Base-by-base conservation (phyloP, 768 basidiomycete genomes). In the Boletus patriciae region DNA sequence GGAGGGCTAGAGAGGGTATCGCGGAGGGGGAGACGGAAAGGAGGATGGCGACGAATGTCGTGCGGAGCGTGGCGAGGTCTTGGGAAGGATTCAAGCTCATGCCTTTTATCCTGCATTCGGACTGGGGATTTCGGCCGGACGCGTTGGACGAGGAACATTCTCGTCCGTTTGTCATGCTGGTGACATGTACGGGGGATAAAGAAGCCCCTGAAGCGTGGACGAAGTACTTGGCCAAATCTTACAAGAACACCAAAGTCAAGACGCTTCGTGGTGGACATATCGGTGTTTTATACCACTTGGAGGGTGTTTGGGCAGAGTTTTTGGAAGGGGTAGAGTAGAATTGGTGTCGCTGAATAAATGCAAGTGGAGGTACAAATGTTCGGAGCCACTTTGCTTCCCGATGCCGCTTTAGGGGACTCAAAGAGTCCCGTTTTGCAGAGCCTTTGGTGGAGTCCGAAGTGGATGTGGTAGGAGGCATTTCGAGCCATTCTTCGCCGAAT, bases 401-500 rank as follows among this genome's bases (percentile, higher is more conserved):
- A 51, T 1, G 52, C n/a, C n/a, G 19, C 66, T 80, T 82, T 16
- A 72, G 76, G 13, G 80, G 79, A 50, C 74, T 78, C 42, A 58
- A 66, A 19, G 33, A 47, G 1, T 54, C 59, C 11, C 62, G 58
- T 21, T 51, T 62, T 7, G 46, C 37, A 9, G 54, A 19, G 21
- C 42, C 19, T 13, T 64, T 63, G 6, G 36, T 31, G n/a, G 46
- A n/a, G 18, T 70, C 67, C 15, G 57, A 58, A 37, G 46, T 51
- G 6, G 65, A 59, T 29, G 57, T 48, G 7, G 70, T 51, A 19
- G 75, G 63, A n/a, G 74, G 76, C 73, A 75, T 83, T 67, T 82
- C 81, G 11, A 83, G 62, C 82, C 68, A 82, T 33, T 80, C 80
- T 57, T n/a, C n/a, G n/a, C n/a, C n/a, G n/a, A n/a, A n/a, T 80